These are phyloP conservation scores for Diospyros lotus DNA, from an alignment of 148 eudicot species.

Conservation along the genomic window DNA sequence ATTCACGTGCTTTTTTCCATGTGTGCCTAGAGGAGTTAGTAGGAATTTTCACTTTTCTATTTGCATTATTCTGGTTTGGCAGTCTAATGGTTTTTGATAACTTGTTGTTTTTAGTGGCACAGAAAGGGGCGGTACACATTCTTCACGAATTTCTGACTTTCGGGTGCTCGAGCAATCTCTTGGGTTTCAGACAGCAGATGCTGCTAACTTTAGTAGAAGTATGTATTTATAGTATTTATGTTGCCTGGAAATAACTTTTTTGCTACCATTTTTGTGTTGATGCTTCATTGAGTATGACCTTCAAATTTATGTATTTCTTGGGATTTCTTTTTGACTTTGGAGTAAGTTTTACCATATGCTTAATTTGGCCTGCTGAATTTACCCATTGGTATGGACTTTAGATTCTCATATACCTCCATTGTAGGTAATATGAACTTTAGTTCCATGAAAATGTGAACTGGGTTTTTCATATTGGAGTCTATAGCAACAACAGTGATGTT, in stretches of 20 bases:
- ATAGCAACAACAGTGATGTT: not conserved
- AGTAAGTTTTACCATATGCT: not conserved
- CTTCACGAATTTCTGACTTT: slow-evolving; percentile 46
- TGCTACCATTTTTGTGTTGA: not conserved
- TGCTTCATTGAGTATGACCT: not conserved
- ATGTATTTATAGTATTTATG: slow-evolving; percentile 20
- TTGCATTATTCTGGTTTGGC: not conserved
- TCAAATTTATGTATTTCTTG: not conserved
- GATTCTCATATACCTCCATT: not conserved
- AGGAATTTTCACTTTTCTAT: not conserved
- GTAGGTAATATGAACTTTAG: not conserved
- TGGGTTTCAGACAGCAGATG: slow-evolving; percentile 55
- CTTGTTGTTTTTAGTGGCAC: slow-evolving; percentile 45
- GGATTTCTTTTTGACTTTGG: not conserved
- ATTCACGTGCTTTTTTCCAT: not conserved
- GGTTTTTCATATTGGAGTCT: not conserved
- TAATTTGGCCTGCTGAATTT: not conserved
- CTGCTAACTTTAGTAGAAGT: slow-evolving; percentile 53
- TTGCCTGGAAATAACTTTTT: not conserved
- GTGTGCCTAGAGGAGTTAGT: not conserved
- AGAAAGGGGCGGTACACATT: slow-evolving; percentile 35
- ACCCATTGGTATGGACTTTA: not conserved
- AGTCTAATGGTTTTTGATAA: slow-evolving; percentile 1
- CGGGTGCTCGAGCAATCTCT: slow-evolving; percentile 64
- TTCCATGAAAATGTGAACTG: not conserved